Evolutionary conservation across 257 asterid genomes (phyloP).

Genomic region (Fraxinus cuspidata): DNA sequence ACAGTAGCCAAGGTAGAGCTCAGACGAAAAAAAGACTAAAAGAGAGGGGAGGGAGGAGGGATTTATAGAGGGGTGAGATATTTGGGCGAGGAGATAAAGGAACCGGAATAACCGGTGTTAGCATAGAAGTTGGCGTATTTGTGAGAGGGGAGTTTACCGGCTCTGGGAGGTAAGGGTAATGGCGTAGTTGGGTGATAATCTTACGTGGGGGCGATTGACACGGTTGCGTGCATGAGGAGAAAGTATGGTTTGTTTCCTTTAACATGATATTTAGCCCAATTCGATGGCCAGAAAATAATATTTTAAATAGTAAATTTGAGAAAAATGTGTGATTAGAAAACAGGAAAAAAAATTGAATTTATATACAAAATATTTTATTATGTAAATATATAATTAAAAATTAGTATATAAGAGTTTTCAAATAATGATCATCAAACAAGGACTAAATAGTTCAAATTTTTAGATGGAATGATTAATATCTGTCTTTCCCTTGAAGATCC

Average conservation of each 20-base stretch:
- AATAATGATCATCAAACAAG: too few species aligned
- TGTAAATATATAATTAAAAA: too few species aligned
- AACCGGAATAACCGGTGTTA: slow-evolving; percentile 21
- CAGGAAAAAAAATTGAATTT: too few species aligned
- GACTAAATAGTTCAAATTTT: too few species aligned
- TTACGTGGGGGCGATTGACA: neutral
- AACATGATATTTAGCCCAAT: too few species aligned
- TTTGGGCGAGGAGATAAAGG: slow-evolving; percentile 7
- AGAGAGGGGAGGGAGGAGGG: neutral
- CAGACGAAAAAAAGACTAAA: neutral
- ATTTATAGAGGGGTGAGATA: slow-evolving; percentile 2
- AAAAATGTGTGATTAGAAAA: too few species aligned
- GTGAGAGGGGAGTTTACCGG: neutral
- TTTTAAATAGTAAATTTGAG: too few species aligned
- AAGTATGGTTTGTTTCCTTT: neutral
- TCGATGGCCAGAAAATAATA: too few species aligned
- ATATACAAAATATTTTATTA: too few species aligned
- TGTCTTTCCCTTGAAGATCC: too few species aligned
- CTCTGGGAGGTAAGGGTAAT: neutral
- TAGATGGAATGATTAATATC: too few species aligned
- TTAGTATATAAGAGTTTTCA: too few species aligned
- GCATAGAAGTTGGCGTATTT: neutral
- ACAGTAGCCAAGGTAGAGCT: neutral
- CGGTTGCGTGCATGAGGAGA: slow-evolving; percentile 22
- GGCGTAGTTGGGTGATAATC: neutral